Percentiles rank a stretch among this genome's conserved stretches.
Conservation (phyloP, 2,329 filamentous ascomycete genomes). For the Apiospora saccharicola region DNA sequence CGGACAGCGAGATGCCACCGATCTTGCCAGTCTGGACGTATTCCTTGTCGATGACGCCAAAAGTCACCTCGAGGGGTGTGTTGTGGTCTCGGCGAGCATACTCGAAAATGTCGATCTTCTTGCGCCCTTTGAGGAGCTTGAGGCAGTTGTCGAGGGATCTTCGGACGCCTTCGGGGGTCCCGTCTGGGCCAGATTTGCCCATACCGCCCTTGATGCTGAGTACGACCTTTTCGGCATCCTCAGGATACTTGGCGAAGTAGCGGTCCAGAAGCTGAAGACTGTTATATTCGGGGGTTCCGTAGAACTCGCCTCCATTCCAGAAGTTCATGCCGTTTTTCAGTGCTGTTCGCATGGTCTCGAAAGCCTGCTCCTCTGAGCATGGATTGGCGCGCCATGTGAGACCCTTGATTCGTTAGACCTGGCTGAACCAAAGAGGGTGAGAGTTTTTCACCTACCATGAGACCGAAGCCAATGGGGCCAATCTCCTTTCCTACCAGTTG, state of each 20-base stretch:
- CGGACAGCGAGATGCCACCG: slow-evolving; percentile 49
- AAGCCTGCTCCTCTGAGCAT: slow-evolving; percentile 48
- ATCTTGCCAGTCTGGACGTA: slow-evolving; percentile 50
- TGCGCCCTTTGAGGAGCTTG: slow-evolving; percentile 49
- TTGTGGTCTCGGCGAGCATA: slow-evolving; percentile 58
- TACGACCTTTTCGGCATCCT: slow-evolving; percentile 62
- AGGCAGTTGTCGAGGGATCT: slow-evolving; percentile 59
- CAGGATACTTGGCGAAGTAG: slow-evolving; percentile 64
- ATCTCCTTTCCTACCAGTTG: slow-evolving; percentile 27
- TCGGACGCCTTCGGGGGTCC: slow-evolving; percentile 56
- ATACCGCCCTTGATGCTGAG: slow-evolving; percentile 64
- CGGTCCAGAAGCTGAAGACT: slow-evolving; percentile 59
- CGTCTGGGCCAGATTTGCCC: slow-evolving; percentile 48
- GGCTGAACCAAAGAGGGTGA: neutral
- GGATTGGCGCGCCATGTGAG: slow-evolving; percentile 40
- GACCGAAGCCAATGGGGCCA: slow-evolving; percentile 28
- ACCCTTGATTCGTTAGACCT: slow-evolving; percentile 36
- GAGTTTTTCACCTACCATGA: slow-evolving; percentile 23
- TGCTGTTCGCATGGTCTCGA: slow-evolving; percentile 57
- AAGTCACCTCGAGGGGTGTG: slow-evolving; percentile 44
- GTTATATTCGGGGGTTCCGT: slow-evolving; percentile 59
- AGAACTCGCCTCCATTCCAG: slow-evolving; percentile 66
- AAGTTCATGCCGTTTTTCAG: slow-evolving; percentile 47
- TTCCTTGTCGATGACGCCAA: slow-evolving; percentile 45
- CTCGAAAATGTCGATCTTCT: slow-evolving; percentile 62